phyloP scores from a whole-genome alignment of 2,329 filamentous ascomycete species.

The Aureobasidium musti region DNA sequence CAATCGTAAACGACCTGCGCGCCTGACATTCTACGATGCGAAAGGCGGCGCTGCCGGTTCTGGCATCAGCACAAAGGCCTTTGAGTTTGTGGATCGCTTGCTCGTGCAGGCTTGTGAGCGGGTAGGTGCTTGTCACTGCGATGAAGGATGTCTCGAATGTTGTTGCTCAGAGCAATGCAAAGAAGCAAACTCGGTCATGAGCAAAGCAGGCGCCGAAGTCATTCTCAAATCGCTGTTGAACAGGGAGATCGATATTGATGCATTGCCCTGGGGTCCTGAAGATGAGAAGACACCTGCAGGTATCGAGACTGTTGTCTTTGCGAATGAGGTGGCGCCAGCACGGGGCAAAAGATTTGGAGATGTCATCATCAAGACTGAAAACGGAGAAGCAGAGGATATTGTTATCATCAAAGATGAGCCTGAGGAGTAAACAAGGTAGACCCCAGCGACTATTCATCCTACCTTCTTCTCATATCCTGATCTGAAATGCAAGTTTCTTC shows the following conservation, averaged over 20 bases:
- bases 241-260: conserved; percentile 76
- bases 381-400: conserved; percentile 32
- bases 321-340: conserved; percentile 63
- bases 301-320: conserved; percentile 78
- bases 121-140: conserved; percentile 73
- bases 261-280: conserved; percentile 83
- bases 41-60: conserved; percentile 82
- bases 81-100: conserved; percentile 84
- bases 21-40: conserved; percentile 91
- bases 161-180: conserved; percentile 83
- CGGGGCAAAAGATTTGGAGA: conserved; percentile 46
- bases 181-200: conserved; percentile 88
- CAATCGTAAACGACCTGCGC: conserved; percentile 76
- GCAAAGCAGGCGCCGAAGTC: conserved; percentile 82
- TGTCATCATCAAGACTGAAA: conserved; percentile 45
- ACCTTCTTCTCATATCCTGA: background rate
- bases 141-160: conserved; percentile 84
- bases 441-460: background rate
- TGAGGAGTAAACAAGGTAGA: background rate
- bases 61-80: conserved; percentile 88
- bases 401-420: conserved; percentile 29
- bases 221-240: conserved; percentile 75
- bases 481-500: background rate
- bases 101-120: conserved; percentile 73
- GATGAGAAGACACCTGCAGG: conserved; percentile 65